Conservation (phyloP, 2,329 filamentous ascomycete species). For the Aspergillus pseudoterreus region DNA sequence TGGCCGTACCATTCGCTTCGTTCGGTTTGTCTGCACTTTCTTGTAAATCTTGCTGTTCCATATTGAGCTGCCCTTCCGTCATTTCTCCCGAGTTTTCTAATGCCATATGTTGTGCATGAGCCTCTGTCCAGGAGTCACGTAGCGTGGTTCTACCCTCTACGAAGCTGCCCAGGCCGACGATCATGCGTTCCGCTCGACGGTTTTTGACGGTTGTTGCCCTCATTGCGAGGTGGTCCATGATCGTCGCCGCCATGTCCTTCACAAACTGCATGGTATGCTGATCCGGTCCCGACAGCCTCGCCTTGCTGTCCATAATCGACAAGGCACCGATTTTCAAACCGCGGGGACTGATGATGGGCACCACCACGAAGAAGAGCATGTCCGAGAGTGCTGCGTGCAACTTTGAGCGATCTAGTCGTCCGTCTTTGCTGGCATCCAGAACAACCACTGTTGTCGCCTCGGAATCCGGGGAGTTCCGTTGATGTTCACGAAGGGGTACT, state of each 20-base stretch:
- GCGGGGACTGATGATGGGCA: constrained; percentile 56
- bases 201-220: constrained; percentile 50
- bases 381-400: constrained; percentile 25
- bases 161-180: constrained; percentile 52
- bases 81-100: constrained; percentile 8
- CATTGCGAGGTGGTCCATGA: constrained; percentile 58
- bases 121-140: constrained; percentile 20
- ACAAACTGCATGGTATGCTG: constrained; percentile 50
- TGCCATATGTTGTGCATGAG: constrained; percentile 10
- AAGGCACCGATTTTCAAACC: constrained; percentile 57
- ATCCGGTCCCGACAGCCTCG: constrained; percentile 28
- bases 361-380: constrained; percentile 50
- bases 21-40: not conserved
- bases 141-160: constrained; percentile 43
- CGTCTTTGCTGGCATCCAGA: constrained; percentile 32
- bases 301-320: constrained; percentile 53
- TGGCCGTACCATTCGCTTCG: not conserved
- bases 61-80: constrained; percentile 17
- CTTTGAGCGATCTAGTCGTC: constrained; percentile 23
- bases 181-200: constrained; percentile 53
- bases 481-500: not conserved
- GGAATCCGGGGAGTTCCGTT: not conserved
- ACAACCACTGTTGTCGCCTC: constrained; percentile 18
- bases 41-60: constrained; percentile 18
- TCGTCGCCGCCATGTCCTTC: constrained; percentile 53